Evolutionary conservation across 78 protist genomes (phyloP).

Genomic region (Dictyostelium citrinum): DNA sequence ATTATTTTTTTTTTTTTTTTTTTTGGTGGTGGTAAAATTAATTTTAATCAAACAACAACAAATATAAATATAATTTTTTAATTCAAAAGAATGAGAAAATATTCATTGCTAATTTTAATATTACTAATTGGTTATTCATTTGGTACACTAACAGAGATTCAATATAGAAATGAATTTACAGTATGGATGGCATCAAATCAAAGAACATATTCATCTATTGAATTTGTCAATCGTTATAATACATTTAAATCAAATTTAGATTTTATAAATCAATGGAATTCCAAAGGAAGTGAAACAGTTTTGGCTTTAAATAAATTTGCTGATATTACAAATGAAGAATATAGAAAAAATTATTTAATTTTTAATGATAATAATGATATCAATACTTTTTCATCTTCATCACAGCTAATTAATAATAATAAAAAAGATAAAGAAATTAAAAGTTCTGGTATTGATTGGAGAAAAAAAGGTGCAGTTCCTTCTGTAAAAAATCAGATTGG

Average conservation of each 20-base stretch:
- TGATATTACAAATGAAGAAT: slow-evolving; percentile 62
- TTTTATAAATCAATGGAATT: slow-evolving; percentile 25
- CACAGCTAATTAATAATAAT: neutral
- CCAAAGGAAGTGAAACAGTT: slow-evolving; percentile 42
- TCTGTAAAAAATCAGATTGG: slow-evolving; percentile 84
- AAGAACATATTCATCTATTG: neutral
- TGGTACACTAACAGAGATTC: neutral
- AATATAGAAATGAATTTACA: neutral
- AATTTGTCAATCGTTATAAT: slow-evolving; percentile 8
- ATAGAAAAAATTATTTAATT: slow-evolving; percentile 11
- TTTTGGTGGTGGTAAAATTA: too few species aligned
- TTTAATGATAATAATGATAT: neutral
- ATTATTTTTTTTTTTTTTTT: too few species aligned
- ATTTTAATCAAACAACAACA: too few species aligned
- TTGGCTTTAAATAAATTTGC: slow-evolving; percentile 47
- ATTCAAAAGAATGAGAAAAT: neutral
- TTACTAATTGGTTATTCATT: neutral
- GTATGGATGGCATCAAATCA: neutral
- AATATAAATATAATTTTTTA: too few species aligned
- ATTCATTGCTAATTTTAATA: neutral
- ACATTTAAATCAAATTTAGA: slow-evolving; percentile 54
- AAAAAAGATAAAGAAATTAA: neutral
- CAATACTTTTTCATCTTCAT: neutral
- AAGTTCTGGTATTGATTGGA: neutral
- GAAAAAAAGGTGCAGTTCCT: slow-evolving; percentile 77